Percentiles rank a stretch among this genome's conserved stretches.
Evolutionary conservation across 2,329 filamentous ascomycete species (phyloP).

Genomic region (Sarocladiaceae sp.): DNA sequence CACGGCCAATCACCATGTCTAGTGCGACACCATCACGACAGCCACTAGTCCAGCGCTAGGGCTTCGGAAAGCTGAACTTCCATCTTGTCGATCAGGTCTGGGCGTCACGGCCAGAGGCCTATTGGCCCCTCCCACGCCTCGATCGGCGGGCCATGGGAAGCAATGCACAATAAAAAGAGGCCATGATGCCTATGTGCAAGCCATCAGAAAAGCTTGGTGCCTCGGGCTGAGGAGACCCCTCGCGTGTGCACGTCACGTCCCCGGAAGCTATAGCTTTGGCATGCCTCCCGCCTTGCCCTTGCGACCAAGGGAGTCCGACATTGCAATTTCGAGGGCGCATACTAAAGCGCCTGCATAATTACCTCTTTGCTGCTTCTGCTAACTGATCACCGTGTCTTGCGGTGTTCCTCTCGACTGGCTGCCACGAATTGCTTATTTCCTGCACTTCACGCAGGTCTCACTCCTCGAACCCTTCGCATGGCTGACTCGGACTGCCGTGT

Average conservation of each 20-base stretch:
- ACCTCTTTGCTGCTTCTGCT: neutral
- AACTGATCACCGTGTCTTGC: slow-evolving; percentile 4
- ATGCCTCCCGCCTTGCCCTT: slow-evolving; percentile 7
- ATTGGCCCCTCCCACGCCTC: neutral
- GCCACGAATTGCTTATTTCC: slow-evolving; percentile 7
- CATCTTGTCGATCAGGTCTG: slow-evolving; percentile 3
- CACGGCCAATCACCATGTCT: neutral
- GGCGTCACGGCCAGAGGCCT: neutral
- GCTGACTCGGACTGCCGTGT: slow-evolving; percentile 2
- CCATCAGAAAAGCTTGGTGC: neutral
- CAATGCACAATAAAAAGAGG: neutral
- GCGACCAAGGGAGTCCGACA: slow-evolving; percentile 4
- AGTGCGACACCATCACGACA: slow-evolving; percentile 3
- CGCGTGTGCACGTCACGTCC: neutral
- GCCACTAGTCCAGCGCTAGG: neutral
- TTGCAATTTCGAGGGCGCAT: slow-evolving; percentile 5
- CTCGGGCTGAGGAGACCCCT: neutral
- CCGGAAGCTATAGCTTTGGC: neutral
- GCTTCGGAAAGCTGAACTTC: slow-evolving; percentile 9
- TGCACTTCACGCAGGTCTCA: slow-evolving; percentile 1
- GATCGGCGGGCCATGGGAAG: neutral
- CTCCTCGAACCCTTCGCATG: neutral
- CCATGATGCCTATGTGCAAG: neutral
- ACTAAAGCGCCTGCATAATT: neutral
- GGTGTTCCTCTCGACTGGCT: neutral